Percentiles rank a stretch among this genome's conserved stretches.
These are phyloP conservation scores for Cordyceps militaris DNA, from an alignment of 2,329 filamentous ascomycete genomes.

Conservation along the genomic window DNA sequence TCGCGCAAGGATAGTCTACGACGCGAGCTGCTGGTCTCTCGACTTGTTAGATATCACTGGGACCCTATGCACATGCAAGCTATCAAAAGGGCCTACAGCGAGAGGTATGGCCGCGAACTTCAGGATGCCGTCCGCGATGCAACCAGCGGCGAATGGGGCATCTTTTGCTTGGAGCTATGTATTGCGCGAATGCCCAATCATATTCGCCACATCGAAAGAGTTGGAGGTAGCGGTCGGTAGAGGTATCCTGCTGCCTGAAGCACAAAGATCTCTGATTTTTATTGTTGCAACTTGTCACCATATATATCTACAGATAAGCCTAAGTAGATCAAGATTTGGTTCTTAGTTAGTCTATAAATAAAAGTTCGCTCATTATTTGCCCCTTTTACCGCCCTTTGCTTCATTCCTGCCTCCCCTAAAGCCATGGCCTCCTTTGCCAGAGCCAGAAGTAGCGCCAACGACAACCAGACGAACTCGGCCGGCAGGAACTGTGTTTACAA, in stretches of 20 bases:
- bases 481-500: conserved; percentile 73
- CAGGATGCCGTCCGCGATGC: conserved; percentile 73
- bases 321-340: not conserved
- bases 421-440: conserved; percentile 35
- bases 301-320: too few relatives aligned
- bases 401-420: conserved; percentile 28
- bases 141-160: conserved; percentile 67
- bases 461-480: conserved; percentile 75
- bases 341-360: not conserved
- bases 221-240: conserved; percentile 1
- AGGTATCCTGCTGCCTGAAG: not conserved
- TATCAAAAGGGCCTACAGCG: conserved; percentile 72
- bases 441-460: conserved; percentile 45
- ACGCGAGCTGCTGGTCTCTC: conserved; percentile 78
- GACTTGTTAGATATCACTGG: conserved; percentile 89
- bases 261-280: not conserved
- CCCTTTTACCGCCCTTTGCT: conserved; percentile 23
- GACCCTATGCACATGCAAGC: conserved; percentile 72
- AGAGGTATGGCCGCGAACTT: conserved; percentile 67
- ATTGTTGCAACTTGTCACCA: too few relatives aligned
- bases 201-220: conserved; percentile 44
- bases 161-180: conserved; percentile 67
- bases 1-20: conserved; percentile 65
- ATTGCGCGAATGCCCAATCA: conserved; percentile 55
- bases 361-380: conserved; percentile 12